These are phyloP conservation scores for Podaxis rugospora DNA, from an alignment of 768 basidiomycete genomes.

Conservation along the genomic window DNA sequence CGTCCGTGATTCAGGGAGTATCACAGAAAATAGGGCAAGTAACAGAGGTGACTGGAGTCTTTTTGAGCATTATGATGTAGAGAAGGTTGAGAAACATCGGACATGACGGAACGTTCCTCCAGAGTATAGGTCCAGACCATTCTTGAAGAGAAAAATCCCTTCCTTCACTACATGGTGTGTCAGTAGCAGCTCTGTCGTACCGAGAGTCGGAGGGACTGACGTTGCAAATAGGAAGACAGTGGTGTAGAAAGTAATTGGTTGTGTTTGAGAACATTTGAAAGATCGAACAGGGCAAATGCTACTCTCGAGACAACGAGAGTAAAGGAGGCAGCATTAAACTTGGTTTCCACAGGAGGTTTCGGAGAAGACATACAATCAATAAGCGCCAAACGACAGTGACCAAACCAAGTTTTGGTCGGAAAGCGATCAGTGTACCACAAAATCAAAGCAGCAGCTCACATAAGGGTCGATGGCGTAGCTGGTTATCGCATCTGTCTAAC, in stretches of 20 bases:
- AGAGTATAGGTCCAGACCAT: constrained; percentile 83
- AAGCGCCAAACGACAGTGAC: not conserved
- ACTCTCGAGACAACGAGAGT: constrained; percentile 45
- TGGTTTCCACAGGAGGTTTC: not conserved
- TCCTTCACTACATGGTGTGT: constrained; percentile 66
- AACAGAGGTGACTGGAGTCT: constrained; percentile 71
- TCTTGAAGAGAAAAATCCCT: constrained; percentile 75
- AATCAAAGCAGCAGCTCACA: too few relatives aligned
- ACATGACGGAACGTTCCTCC: constrained; percentile 88
- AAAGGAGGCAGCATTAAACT: constrained; percentile 27
- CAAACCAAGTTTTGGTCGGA: not conserved
- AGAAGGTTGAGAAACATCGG: constrained; percentile 21
- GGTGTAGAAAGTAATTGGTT: constrained; percentile 81
- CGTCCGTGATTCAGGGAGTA: constrained; percentile 50
- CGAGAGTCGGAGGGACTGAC: constrained; percentile 34
- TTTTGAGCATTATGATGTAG: not conserved
- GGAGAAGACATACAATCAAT: not conserved
- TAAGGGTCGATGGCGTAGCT: constrained; percentile 72
- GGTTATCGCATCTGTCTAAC: constrained; percentile 84
- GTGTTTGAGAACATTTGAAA: constrained; percentile 51
- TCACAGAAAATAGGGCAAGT: constrained; percentile 69
- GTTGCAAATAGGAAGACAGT: constrained; percentile 70
- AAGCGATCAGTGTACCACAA: not conserved
- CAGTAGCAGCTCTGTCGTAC: constrained; percentile 13
- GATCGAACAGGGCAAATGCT: constrained; percentile 44